These are phyloP conservation scores for Plantago elongata DNA, from an alignment of 257 asterid species.

Conservation along the genomic window DNA sequence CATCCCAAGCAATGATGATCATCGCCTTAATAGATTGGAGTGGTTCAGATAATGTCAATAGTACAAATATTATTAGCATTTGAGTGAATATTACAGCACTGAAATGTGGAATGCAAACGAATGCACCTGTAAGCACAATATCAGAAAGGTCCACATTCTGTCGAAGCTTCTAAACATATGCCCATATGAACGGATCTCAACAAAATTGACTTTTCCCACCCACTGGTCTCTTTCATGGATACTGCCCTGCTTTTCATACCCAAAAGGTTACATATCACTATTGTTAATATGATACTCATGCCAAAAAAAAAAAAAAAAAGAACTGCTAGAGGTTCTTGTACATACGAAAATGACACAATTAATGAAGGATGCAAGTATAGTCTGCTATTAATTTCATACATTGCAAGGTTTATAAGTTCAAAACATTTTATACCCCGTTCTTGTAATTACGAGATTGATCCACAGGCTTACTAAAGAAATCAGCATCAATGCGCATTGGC, in stretches of 20 bases:
- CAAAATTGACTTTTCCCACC: constrained; percentile 90
- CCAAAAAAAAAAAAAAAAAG: constrained; percentile 11
- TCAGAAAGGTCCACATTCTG: constrained; percentile 95
- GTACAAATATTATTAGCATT: neutral
- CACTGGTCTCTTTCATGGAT: constrained; percentile 49
- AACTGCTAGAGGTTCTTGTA: no score
- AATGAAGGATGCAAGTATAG: neutral
- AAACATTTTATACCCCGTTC: constrained; percentile 39
- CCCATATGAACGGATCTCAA: constrained; percentile 87
- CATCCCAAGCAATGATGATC: constrained; percentile 91
- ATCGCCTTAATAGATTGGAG: constrained; percentile 55
- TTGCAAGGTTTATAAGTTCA: constrained; percentile 3
- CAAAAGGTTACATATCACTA: no score
- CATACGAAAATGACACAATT: neutral
- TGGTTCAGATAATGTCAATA: constrained; percentile 16
- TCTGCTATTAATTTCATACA: no score
- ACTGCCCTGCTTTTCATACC: constrained; percentile 35
- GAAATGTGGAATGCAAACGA: neutral
- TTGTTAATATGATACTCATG: constrained; percentile 21
- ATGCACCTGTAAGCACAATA: constrained; percentile 89
- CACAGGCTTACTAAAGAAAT: constrained; percentile 67
- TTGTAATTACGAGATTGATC: constrained; percentile 38
- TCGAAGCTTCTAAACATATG: constrained; percentile 85
- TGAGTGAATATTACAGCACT: constrained; percentile 6
- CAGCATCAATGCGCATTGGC: constrained; percentile 99